Conservation (phyloP, 2,329 filamentous ascomycete species). For the Aphanocladium album region DNA sequence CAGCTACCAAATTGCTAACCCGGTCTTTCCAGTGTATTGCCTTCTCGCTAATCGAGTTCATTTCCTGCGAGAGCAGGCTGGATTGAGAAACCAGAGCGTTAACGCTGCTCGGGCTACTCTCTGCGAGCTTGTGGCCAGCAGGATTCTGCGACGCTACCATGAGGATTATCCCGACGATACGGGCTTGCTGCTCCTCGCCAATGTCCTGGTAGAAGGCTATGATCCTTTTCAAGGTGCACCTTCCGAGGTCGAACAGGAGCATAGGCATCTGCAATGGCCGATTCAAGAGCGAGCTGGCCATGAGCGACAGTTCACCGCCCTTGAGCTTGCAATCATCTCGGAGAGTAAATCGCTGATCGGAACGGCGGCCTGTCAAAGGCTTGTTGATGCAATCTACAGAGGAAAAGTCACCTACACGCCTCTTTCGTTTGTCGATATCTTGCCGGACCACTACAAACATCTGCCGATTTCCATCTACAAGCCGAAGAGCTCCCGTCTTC, state of each 20-base stretch:
- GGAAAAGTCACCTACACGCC: constrained; percentile 68
- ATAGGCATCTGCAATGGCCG: constrained; percentile 36
- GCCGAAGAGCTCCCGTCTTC: constrained; percentile 56
- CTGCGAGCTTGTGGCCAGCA: constrained; percentile 64
- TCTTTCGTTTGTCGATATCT: constrained; percentile 64
- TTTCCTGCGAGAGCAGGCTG: constrained; percentile 62
- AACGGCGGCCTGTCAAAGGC: constrained; percentile 62
- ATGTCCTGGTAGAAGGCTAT: constrained; percentile 65
- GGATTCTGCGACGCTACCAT: constrained; percentile 62
- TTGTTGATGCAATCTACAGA: constrained; percentile 65
- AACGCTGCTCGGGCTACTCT: constrained; percentile 62
- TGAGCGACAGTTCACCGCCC: constrained; percentile 57
- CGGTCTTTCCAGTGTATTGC: constrained; percentile 53
- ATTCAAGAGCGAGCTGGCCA: constrained; percentile 34
- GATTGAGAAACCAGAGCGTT: constrained; percentile 63
- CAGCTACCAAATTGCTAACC: neutral
- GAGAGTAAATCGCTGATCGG: constrained; percentile 65
- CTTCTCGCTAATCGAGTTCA: constrained; percentile 66
- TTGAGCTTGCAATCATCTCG: constrained; percentile 67
- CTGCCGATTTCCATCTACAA: constrained; percentile 67
- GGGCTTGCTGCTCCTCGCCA: constrained; percentile 60
- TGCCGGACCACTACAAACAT: constrained; percentile 69
- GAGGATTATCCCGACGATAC: constrained; percentile 59
- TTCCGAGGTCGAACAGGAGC: constrained; percentile 47
- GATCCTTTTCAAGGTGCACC: constrained; percentile 69